Base-by-base conservation (phyloP, 2,329 filamentous ascomycete genomes). In the Pseudogymnoascus destructans region DNA sequence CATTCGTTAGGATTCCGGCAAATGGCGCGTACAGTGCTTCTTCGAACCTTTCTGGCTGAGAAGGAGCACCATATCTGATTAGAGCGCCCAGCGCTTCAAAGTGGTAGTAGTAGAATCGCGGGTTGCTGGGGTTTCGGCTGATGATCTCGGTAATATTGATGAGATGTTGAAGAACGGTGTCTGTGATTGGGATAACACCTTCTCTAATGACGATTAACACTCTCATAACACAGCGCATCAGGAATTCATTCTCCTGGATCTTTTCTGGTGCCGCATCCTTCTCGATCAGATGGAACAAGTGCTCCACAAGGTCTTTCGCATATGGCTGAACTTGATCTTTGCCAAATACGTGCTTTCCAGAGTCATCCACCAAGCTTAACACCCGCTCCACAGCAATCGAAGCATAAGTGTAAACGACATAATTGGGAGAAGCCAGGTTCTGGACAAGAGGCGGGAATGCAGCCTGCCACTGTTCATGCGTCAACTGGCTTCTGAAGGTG, bases 201-300 rank as follows among this genome's bases (percentile, higher is more conserved):
- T 95, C 91, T 69, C 86, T 88, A 71, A 97, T 87, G 63, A 97
- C 91, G 63, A 98, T 90, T 61, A 98, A 77, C 10, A 98, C 92
- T 66, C 93, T 83, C 93, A 98, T 98, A 59, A 96, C 89, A 67
- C 93, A 98, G 66, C 90, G 88, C 91, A 98, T 97, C 68, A 98
- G 72, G 71, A 97, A 98, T 70, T 98, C 93, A 69, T 98, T 98
- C 73, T 98, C 93, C 69, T 98, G 93, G 61, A 98, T 84, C 77
- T 97, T 98, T 63, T 92, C 83, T 0, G 95, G 86, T 9, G 87
- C 85, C 3, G 79, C 77, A 65, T 95, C 86, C 69, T 87, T 89
- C 69, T 95, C 87, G 63, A 98, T 89, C 57, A 98, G 78, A 63
- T 85, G 85, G 77, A 98, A 97, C 10, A 98, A 77, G 68, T 97